Percentiles rank a stretch among this genome's conserved stretches.
Conservation (phyloP, 75 land plant species). For the Azolla pinnata region DNA sequence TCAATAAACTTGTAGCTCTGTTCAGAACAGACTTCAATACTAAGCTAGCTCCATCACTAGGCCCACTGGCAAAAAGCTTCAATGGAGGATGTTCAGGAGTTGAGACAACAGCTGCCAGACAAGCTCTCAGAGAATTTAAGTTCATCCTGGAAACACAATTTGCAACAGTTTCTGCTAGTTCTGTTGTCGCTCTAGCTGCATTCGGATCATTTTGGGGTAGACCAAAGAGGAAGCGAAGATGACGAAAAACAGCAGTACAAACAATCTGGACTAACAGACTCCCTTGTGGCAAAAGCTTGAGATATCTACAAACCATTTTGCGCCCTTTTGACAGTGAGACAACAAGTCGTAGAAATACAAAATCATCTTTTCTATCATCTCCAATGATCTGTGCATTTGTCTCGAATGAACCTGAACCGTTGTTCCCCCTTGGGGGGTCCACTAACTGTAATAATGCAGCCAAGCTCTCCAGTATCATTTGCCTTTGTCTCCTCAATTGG, state of each 20-base stretch:
- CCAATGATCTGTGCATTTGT: slow-evolving; percentile 42
- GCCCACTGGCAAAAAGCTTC: slow-evolving; percentile 66
- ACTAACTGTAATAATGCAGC: slow-evolving; percentile 74
- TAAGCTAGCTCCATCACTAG: slow-evolving; percentile 87
- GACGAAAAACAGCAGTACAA: slow-evolving; percentile 85
- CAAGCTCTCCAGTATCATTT: slow-evolving; percentile 69
- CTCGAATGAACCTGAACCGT: slow-evolving; percentile 23
- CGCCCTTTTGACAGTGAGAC: slow-evolving; percentile 78
- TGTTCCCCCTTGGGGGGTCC: slow-evolving; percentile 34
- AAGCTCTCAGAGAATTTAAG: slow-evolving; percentile 60
- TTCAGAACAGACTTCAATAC: slow-evolving; percentile 62
- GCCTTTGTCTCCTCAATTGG: slow-evolving; percentile 56
- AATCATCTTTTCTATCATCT: slow-evolving; percentile 56
- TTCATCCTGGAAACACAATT: slow-evolving; percentile 54
- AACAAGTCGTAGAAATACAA: slow-evolving; percentile 74
- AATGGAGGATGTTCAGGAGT: slow-evolving; percentile 80
- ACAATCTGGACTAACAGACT: slow-evolving; percentile 61
- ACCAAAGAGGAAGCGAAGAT: slow-evolving; percentile 69
- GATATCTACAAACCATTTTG: slow-evolving; percentile 58
- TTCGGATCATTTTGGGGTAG: slow-evolving; percentile 41
- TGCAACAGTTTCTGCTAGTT: slow-evolving; percentile 50
- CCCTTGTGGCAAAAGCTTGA: slow-evolving; percentile 50
- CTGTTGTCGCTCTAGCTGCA: slow-evolving; percentile 38
- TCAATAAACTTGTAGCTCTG: slow-evolving; percentile 59
- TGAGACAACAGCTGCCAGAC: slow-evolving; percentile 76